Evolutionary conservation across 805 yeast species (phyloP).

Genomic region (Pichia ethanolica): DNA sequence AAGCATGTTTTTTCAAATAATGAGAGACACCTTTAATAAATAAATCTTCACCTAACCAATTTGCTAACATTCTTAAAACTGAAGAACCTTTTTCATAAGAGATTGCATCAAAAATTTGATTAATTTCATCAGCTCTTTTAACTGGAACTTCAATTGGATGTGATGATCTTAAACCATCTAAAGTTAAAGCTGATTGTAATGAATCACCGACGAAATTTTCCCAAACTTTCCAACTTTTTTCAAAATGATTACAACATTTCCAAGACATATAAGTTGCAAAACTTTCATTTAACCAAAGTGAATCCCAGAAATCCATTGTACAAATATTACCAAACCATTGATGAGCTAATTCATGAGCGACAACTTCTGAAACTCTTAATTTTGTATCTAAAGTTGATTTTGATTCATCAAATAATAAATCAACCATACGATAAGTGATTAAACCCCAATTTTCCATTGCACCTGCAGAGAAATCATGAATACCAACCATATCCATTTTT

Average conservation of each 20-base stretch:
- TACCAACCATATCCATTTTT: slow-evolving; percentile 74
- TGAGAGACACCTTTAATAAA: slow-evolving; percentile 69
- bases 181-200: slow-evolving; percentile 42
- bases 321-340: slow-evolving; percentile 91
- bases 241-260: slow-evolving; percentile 60
- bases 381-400: slow-evolving; percentile 46
- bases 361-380: slow-evolving; percentile 74
- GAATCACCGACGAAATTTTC: slow-evolving; percentile 50
- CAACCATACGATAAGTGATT: slow-evolving; percentile 59
- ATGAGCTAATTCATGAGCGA: slow-evolving; percentile 85
- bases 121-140: slow-evolving; percentile 70
- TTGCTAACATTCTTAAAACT: slow-evolving; percentile 67
- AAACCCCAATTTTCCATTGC: slow-evolving; percentile 94
- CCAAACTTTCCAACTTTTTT: slow-evolving; percentile 79
- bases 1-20: slow-evolving; percentile 58
- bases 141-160: slow-evolving; percentile 88
- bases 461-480: slow-evolving; percentile 73
- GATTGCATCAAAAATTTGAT: slow-evolving; percentile 77
- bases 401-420: slow-evolving; percentile 41
- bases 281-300: slow-evolving; percentile 84
- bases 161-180: slow-evolving; percentile 57
- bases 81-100: slow-evolving; percentile 81
- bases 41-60: slow-evolving; percentile 58
- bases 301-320: slow-evolving; percentile 94
- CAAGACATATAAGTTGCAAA: slow-evolving; percentile 86